Evolutionary conservation across 2,329 filamentous ascomycete species (phyloP), one percentile per base, ranked within the genome.

Genomic region (Penicillium sp.): DNA sequence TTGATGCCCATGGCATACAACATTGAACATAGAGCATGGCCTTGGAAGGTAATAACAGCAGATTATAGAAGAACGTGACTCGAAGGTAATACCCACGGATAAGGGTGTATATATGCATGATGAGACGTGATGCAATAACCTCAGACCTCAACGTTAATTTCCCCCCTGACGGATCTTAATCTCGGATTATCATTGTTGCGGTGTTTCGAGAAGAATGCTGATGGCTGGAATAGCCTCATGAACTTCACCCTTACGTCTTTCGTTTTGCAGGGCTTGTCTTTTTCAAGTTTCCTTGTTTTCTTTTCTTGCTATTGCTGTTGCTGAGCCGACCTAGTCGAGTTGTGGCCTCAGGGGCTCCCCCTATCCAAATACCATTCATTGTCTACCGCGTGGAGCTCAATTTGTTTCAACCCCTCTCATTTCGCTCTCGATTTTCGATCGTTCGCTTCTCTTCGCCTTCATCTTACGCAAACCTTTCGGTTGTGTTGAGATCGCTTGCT

Each of bases 161-260:
- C 34, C 34, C 52, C 53, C 48, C 48, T 62, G 61, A 58, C 55
- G 43, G 65, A 61, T 31, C 60, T 38, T 63, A 60, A 68, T 67
- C 58, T 66, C 68, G 69, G 69, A 64, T 48, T 16, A 69, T 66
- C 20, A n/a, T 68, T 70, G 45, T 57, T 60, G 58, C 68, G 66
- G 43, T 46, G 60, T 65, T 59, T 62, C 57, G 59, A 50, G 47
- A 44, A 57, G 35, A 55, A 57, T 55, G 44, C 48, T 39, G 46
- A 56, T 55, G 58, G 60, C 60, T 61, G 57, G 57, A 55, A 53
- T 39, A 37, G 38, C 49, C 46, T 53, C 44, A 52, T 55, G 35
- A 22, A 40, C 53, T 58, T 50, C 50, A 58, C 54, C 59, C 59
- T 59, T 58, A 34, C 54, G 35, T 58, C 62, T 31, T 60, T 63